A percentile compares a stretch with the other conserved stretches of the same genome.
Conservation (phyloP, 305 asterid species). For the Striga hermonthica region DNA sequence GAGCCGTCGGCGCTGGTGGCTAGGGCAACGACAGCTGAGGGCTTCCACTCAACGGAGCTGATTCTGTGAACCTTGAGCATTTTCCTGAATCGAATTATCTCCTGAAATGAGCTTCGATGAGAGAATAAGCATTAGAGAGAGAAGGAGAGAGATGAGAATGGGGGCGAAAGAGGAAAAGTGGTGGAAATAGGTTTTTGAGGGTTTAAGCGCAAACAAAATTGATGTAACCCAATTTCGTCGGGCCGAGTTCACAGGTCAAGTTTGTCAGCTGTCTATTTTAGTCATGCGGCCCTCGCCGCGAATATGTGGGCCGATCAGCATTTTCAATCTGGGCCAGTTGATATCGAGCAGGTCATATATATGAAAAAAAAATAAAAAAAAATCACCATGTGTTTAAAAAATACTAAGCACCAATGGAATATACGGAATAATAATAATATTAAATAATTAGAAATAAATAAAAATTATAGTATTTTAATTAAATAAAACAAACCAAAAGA, state of each 20-base stretch:
- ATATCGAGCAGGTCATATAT: too few species aligned
- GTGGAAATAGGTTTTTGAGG: conserved; percentile 34
- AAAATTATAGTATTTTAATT: too few species aligned
- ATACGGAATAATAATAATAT: too few species aligned
- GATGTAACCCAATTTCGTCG: neutral
- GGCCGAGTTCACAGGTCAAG: neutral
- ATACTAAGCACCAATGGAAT: too few species aligned
- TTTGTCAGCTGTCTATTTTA: too few species aligned
- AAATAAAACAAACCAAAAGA: too few species aligned
- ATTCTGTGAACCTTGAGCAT: conserved; percentile 57
- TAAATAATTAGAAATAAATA: too few species aligned
- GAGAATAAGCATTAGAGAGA: conserved; percentile 23
- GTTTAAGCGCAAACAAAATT: conserved; percentile 34
- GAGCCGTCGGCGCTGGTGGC: conserved; percentile 90
- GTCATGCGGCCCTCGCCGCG: too few species aligned
- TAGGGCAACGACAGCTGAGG: conserved; percentile 80
- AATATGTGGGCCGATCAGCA: too few species aligned
- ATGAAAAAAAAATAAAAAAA: too few species aligned
- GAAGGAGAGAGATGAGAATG: conserved; percentile 21
- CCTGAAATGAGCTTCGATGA: conserved; percentile 4
- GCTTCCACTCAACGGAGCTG: conserved; percentile 77
- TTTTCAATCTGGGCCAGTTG: too few species aligned
- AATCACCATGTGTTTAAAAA: too few species aligned
- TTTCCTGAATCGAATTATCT: neutral
- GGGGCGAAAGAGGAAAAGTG: conserved; percentile 27